Percentiles rank a stretch among this genome's conserved stretches.
Evolutionary conservation across 257 asterid species (phyloP).

Genomic region (Mitragyna speciosa): DNA sequence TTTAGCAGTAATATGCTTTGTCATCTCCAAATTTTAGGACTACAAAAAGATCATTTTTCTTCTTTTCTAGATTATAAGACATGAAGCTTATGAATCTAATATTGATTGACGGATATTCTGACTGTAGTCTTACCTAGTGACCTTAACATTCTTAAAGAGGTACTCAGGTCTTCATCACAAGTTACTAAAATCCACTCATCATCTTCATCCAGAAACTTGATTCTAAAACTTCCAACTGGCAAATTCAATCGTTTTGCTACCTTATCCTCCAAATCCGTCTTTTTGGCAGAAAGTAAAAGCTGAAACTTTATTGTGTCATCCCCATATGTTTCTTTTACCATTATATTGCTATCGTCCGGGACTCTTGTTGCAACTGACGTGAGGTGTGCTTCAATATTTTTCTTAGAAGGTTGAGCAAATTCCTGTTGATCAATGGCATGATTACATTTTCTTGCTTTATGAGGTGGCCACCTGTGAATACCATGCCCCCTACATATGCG

Average conservation of each 20-base stretch:
- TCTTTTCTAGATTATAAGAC: too few relatives aligned
- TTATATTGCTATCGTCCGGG: neutral
- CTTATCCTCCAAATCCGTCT: neutral
- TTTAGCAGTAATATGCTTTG: too few relatives aligned
- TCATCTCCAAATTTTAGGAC: too few relatives aligned
- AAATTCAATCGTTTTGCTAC: conserved; percentile 17
- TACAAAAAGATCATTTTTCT: too few relatives aligned
- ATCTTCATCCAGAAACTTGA: conserved; percentile 13
- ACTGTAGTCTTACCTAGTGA: neutral
- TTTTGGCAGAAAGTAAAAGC: neutral
- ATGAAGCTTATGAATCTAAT: too few relatives aligned
- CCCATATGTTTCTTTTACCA: neutral
- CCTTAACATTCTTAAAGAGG: neutral
- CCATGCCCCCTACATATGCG: too few relatives aligned
- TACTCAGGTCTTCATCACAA: neutral
- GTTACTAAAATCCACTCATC: neutral
- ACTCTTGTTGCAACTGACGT: too few relatives aligned
- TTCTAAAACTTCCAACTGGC: conserved; percentile 3
- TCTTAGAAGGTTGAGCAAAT: too few relatives aligned
- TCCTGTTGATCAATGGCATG: too few relatives aligned
- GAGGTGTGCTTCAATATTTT: too few relatives aligned
- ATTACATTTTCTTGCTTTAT: too few relatives aligned
- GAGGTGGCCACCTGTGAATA: too few relatives aligned
- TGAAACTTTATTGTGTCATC: conserved; percentile 15
- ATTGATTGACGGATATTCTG: neutral